These are phyloP conservation scores for Hippophae tibetana DNA, from an alignment of 306 rosid genomes.

Conservation along the genomic window DNA sequence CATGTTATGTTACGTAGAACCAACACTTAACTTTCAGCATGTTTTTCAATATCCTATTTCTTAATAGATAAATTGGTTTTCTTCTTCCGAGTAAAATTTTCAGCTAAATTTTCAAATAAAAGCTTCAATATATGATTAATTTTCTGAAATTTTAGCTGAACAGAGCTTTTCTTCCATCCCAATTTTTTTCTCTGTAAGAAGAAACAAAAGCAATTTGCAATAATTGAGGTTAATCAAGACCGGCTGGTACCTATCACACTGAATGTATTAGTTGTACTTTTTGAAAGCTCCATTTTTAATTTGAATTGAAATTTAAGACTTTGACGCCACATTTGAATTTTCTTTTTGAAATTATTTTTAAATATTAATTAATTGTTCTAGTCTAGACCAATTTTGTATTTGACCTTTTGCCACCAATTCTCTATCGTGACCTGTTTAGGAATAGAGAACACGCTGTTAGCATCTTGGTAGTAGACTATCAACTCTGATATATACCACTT, in stretches of 20 bases:
- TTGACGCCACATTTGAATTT: conserved; percentile 2
- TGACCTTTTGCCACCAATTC: too few species aligned
- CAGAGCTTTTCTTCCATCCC: background rate
- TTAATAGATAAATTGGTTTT: too few species aligned
- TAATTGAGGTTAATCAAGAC: conserved; percentile 15
- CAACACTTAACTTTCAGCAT: too few species aligned
- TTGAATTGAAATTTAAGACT: background rate
- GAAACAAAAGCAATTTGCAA: conserved; percentile 8
- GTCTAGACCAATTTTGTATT: too few species aligned
- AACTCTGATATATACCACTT: too few species aligned
- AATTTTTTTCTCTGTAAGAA: background rate
- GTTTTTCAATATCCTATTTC: too few species aligned
- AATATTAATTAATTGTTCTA: background rate
- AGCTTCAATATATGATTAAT: background rate
- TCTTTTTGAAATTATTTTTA: background rate
- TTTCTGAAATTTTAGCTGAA: background rate
- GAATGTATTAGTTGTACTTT: conserved; percentile 11
- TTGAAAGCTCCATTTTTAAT: conserved; percentile 7
- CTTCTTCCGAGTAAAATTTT: background rate
- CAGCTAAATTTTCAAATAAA: background rate
- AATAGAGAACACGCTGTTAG: too few species aligned
- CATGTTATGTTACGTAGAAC: too few species aligned
- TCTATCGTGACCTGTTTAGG: too few species aligned
- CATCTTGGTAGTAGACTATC: too few species aligned
- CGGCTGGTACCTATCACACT: conserved; percentile 24